phyloP scores from a whole-genome alignment of 129 eudicot species.

The Lactuca saligna region DNA sequence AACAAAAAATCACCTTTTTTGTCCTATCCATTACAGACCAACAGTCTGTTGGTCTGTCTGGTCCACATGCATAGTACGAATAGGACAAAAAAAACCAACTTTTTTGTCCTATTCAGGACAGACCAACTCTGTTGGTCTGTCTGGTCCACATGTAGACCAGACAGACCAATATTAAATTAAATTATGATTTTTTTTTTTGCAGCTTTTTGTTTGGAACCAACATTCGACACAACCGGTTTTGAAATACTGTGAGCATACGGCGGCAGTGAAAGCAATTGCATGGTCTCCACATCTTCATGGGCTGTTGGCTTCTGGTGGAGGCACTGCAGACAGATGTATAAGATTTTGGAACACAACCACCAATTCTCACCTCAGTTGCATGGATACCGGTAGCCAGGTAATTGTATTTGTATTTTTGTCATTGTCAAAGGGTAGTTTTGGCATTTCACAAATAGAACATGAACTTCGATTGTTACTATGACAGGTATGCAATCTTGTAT shows the following conservation, averaged over 20 bases:
- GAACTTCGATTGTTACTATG: constrained; percentile 21
- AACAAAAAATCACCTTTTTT: neutral
- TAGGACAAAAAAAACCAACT: too few relatives aligned
- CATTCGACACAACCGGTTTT: constrained; percentile 87
- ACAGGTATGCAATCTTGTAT: constrained; percentile 97
- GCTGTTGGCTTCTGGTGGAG: constrained; percentile 97
- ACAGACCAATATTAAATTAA: neutral
- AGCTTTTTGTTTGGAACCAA: constrained; percentile 99
- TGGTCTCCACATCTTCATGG: constrained; percentile 99
- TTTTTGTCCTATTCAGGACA: too few relatives aligned
- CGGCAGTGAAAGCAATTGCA: constrained; percentile 98
- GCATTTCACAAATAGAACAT: constrained; percentile 10
- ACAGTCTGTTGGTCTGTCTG: too few relatives aligned
- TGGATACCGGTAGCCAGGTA: constrained; percentile 99
- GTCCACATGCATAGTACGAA: too few relatives aligned
- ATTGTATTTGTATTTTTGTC: neutral
- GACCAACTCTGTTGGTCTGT: too few relatives aligned
- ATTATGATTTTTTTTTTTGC: constrained; percentile 1
- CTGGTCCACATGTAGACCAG: too few relatives aligned
- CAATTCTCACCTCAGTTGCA: constrained; percentile 81
- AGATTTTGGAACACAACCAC: constrained; percentile 98
- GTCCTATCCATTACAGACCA: too few relatives aligned
- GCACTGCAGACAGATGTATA: constrained; percentile 93
- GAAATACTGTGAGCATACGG: constrained; percentile 93
- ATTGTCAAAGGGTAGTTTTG: constrained; percentile 6